phyloP scores from a whole-genome alignment of 805 yeast genomes.

The Suhomyces sp. region DNA sequence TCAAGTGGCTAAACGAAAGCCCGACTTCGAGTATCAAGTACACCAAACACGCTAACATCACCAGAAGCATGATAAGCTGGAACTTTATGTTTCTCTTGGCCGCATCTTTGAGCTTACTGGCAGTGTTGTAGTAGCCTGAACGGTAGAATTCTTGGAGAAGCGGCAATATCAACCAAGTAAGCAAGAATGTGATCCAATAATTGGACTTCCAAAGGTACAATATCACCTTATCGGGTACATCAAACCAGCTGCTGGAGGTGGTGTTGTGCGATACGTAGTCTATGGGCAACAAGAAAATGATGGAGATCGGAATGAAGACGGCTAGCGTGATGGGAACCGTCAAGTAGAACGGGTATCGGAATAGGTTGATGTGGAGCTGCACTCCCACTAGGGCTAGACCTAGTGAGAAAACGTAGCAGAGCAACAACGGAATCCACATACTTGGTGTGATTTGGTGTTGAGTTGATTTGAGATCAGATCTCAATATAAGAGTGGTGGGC shows the following conservation, averaged over 20 bases:
- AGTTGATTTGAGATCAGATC: no score
- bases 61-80: conserved; percentile 53
- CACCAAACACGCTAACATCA: conserved; percentile 52
- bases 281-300: conserved; percentile 68
- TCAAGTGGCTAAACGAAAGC: conserved; percentile 52
- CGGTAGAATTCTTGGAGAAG: conserved; percentile 68
- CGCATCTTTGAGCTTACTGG: conserved; percentile 53
- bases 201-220: conserved; percentile 67
- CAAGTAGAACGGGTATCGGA: conserved; percentile 38
- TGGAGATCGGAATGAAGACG: conserved; percentile 71
- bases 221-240: conserved; percentile 44
- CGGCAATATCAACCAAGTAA: conserved; percentile 78
- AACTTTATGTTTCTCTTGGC: conserved; percentile 54
- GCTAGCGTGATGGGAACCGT: conserved; percentile 52
- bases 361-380: conserved; percentile 33
- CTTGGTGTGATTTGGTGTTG: not conserved
- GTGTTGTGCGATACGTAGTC: conserved; percentile 61
- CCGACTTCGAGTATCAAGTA: conserved; percentile 59
- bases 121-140: conserved; percentile 59
- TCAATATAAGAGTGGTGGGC: not conserved
- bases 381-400: conserved; percentile 30
- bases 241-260: conserved; percentile 37
- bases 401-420: conserved; percentile 28
- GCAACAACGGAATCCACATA: conserved; percentile 21
- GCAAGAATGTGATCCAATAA: conserved; percentile 76